phyloP scores from a whole-genome alignment of 768 basidiomycete species.

The Daedaleopsis sinensis region DNA sequence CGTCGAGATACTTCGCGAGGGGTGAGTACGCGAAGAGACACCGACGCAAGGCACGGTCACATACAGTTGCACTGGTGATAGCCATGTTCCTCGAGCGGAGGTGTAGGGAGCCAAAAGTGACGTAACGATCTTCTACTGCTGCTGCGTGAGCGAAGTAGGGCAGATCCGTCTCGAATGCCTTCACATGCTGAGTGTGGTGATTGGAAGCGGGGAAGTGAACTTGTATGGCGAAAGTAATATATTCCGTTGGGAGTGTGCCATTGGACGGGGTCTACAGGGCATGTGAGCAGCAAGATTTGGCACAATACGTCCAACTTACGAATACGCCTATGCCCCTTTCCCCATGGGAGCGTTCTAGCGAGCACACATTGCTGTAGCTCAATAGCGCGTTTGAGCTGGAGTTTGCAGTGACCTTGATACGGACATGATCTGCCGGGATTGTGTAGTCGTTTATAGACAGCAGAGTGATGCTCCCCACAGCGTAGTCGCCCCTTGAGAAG shows the following conservation, averaged over 20 bases:
- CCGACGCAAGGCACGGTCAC: not conserved
- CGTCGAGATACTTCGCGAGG: constrained; percentile 36
- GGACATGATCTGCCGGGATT: constrained; percentile 2
- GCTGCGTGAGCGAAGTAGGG: constrained; percentile 5
- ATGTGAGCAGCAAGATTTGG: not conserved
- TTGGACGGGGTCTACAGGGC: not conserved
- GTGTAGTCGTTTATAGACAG: constrained; percentile 5
- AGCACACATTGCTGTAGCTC: constrained; percentile 19
- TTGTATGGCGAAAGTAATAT: not conserved
- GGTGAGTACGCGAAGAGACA: not conserved
- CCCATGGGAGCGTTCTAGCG: constrained; percentile 16
- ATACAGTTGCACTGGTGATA: constrained; percentile 4
- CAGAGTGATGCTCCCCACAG: constrained; percentile 19
- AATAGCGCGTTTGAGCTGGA: not conserved
- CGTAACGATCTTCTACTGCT: not conserved
- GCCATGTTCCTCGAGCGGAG: constrained; percentile 1
- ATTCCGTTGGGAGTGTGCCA: not conserved
- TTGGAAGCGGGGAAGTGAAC: constrained; percentile 5
- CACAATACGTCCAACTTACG: not conserved
- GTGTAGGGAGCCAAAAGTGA: constrained; percentile 9
- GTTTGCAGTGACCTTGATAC: constrained; percentile 19
- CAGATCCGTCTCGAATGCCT: constrained; percentile 12
- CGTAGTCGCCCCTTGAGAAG: constrained; percentile 15
- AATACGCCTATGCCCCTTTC: constrained; percentile 18
- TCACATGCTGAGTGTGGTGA: not conserved